Evolutionary conservation across 2,329 filamentous ascomycete genomes (phyloP).

Genomic region (Parascedosporium putredinis): DNA sequence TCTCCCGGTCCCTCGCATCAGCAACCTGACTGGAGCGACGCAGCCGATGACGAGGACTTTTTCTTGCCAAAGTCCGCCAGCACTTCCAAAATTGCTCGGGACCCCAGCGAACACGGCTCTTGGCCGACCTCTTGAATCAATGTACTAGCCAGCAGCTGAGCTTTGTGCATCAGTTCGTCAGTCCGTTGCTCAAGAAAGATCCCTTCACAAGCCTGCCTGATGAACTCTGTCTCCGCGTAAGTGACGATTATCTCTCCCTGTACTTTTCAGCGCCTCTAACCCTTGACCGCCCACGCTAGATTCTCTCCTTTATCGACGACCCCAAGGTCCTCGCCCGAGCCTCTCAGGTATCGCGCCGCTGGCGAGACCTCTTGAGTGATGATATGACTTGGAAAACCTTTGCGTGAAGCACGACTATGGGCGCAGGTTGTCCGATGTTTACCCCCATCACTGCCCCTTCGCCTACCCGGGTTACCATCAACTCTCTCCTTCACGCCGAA

Average conservation of each 20-base stretch:
- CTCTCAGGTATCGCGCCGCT: constrained; percentile 90
- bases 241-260: constrained; percentile 19
- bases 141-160: constrained; percentile 93
- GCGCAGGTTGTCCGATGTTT: constrained; percentile 44
- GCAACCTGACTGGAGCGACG: constrained; percentile 64
- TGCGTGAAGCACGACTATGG: constrained; percentile 92
- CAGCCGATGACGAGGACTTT: constrained; percentile 74
- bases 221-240: constrained; percentile 80
- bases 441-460: constrained; percentile 10
- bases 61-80: constrained; percentile 66
- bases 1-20: constrained; percentile 52
- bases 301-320: constrained; percentile 94
- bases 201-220: constrained; percentile 87
- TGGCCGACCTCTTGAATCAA: constrained; percentile 82
- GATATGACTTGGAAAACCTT: constrained; percentile 98
- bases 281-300: constrained; percentile 48
- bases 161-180: constrained; percentile 94
- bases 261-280: too few relatives aligned
- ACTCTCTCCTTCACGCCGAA: constrained; percentile 2
- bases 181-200: constrained; percentile 88
- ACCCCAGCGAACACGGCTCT: constrained; percentile 65
- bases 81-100: constrained; percentile 71
- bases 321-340: constrained; percentile 86
- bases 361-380: constrained; percentile 87
- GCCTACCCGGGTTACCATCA: constrained; percentile 2